Conservation (phyloP, 2,329 filamentous ascomycete species). For the Phialophora tarda region DNA sequence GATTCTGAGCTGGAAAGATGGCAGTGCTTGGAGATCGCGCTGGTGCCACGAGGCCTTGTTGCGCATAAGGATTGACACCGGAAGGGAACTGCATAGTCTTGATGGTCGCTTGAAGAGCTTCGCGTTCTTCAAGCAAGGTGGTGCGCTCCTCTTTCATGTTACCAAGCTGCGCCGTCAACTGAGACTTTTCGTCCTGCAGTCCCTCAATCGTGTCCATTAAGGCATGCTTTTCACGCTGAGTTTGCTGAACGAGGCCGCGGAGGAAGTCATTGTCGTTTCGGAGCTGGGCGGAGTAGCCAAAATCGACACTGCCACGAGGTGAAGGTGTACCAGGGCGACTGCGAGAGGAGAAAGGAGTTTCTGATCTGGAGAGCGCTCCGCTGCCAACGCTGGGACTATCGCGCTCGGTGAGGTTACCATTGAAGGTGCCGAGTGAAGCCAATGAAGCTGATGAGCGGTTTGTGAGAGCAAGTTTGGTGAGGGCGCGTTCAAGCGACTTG, state of each 20-base stretch:
- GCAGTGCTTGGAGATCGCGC: conserved; percentile 19
- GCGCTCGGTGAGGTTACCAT: background rate
- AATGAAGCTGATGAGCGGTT: conserved; percentile 29
- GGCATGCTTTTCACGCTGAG: conserved; percentile 24
- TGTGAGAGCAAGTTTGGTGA: conserved; percentile 28
- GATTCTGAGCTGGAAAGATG: conserved; percentile 17
- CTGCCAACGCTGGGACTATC: conserved; percentile 7
- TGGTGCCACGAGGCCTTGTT: background rate
- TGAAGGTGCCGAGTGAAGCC: conserved; percentile 12
- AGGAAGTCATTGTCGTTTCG: conserved; percentile 28
- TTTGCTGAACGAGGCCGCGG: conserved; percentile 23
- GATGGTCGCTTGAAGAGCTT: conserved; percentile 26
- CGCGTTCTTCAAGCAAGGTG: conserved; percentile 24
- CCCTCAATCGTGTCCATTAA: conserved; percentile 31
- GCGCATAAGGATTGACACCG: conserved; percentile 7
- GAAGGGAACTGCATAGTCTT: conserved; percentile 22
- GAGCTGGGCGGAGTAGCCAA: conserved; percentile 20
- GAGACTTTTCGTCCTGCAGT: conserved; percentile 20
- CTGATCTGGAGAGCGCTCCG: conserved; percentile 16
- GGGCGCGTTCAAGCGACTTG: conserved; percentile 36
- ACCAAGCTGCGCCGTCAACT: conserved; percentile 17
- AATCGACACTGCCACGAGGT: conserved; percentile 22
- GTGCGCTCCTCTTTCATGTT: conserved; percentile 12
- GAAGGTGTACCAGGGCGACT: conserved; percentile 25
- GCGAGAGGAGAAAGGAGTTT: conserved; percentile 12